These are phyloP conservation scores for Tilletiopsis washingtonensis DNA, from an alignment of 1,284 basidiomycete genomes.

Conservation along the genomic window DNA sequence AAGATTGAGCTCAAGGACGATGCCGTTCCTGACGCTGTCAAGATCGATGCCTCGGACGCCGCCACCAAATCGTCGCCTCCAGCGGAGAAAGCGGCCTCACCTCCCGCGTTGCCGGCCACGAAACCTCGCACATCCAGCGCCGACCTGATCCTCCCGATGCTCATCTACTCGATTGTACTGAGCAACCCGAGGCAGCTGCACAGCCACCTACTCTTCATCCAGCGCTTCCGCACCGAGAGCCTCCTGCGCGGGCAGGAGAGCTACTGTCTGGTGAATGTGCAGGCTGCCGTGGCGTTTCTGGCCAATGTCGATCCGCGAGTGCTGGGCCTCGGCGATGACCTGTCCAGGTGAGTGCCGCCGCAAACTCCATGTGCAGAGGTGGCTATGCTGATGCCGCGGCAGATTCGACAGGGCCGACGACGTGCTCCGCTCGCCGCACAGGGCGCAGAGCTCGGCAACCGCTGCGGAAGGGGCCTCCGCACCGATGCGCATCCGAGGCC, in stretches of 20 bases:
- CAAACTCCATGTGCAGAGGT: no score
- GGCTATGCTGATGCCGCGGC: no score
- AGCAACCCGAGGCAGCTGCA: slow-evolving; percentile 77
- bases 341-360: no score
- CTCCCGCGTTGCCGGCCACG: not conserved
- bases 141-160: slow-evolving; percentile 74
- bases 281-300: slow-evolving; percentile 86
- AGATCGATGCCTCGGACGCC: not conserved
- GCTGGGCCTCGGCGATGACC: slow-evolving; percentile 55
- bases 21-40: not conserved
- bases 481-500: slow-evolving; percentile 57
- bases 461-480: no score
- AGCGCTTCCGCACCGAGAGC: slow-evolving; percentile 67
- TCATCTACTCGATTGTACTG: slow-evolving; percentile 85
- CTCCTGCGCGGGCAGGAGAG: slow-evolving; percentile 65
- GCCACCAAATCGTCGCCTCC: not conserved
- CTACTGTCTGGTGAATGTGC: slow-evolving; percentile 84
- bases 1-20: slow-evolving; percentile 14
- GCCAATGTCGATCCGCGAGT: slow-evolving; percentile 80
- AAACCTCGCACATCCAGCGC: slow-evolving; percentile 27
- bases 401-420: no score
- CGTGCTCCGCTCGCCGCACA: no score
- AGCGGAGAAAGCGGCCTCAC: not conserved
- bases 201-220: slow-evolving; percentile 68
- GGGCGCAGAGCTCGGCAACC: no score